Base-by-base conservation (phyloP, 257 asterid genomes). In the Knoxia roxburghii region DNA sequence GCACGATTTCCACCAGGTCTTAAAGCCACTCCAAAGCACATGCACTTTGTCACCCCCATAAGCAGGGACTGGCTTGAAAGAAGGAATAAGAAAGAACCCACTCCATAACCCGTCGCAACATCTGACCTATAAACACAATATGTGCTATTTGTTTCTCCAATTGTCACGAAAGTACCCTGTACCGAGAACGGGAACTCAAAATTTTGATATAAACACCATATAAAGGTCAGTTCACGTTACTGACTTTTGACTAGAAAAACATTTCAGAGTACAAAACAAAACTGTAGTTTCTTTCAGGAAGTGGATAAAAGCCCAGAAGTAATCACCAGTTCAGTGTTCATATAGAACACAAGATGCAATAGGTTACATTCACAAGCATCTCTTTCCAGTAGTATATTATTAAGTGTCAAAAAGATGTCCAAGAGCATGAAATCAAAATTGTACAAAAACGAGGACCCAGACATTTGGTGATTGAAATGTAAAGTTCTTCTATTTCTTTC, bases 61-160 rank as follows among this genome's bases (percentile, higher is more conserved):
- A 94, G 86, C 62, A 94, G 76, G 60, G 96, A 86, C 79, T 94
- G 92, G 0, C 99, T 84, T 62, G 97, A 85, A 32, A 94, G 89
- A 70, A 90, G 92, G 72, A 90, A 94, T 85, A 94, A 76, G 88
- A 90, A 87, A 62, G 90, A 89, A 45, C 97, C 98, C 12, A 86
- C 97, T 54, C 97, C 98, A 68, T 90, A 93, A 61, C 98, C 98
- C 48, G 96, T 87, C 35, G 96, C 96, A 71, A 82, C 91, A 74
- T 89, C 95, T 2, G 98, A 90, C 76, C 81, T 74, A 85, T 90
- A 93, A 76, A 87, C 83, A 56, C 98, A 93, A 67, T 85, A 93
- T 45, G 98, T 94, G 65, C 77, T 85, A 81, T 90, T 90, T 49
- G 91, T 77, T 52, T 64, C 30, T 17, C 51, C 78, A 71, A 87